Conservation (phyloP, 208 protist species). For the Angomonas desouzai region DNA sequence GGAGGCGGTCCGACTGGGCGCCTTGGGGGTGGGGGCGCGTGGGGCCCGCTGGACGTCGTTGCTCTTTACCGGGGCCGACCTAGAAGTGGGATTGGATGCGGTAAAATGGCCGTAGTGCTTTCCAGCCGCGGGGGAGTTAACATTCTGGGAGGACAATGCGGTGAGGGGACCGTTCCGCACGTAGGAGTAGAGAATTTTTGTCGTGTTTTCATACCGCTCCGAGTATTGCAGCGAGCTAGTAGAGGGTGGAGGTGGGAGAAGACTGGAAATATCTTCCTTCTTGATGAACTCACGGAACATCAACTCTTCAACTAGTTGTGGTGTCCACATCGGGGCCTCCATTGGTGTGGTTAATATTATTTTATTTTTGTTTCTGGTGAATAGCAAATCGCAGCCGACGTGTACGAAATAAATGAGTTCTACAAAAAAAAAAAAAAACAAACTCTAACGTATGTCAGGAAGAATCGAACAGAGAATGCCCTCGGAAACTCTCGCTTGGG, state of each 20-base stretch:
- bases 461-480: slow-evolving; percentile 6
- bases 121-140: slow-evolving; percentile 51
- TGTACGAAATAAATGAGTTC: slow-evolving; percentile 3
- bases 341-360: slow-evolving; percentile 12
- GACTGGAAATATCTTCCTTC: slow-evolving; percentile 67
- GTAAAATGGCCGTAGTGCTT: slow-evolving; percentile 22
- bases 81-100: slow-evolving; percentile 20
- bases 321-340: slow-evolving; percentile 51
- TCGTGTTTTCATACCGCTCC: slow-evolving; percentile 73
- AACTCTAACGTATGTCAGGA: slow-evolving; percentile 5
- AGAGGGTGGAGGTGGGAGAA: slow-evolving; percentile 61
- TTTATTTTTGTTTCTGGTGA: neutral
- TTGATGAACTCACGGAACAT: slow-evolving; percentile 88
- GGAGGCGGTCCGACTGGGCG: slow-evolving; percentile 11
- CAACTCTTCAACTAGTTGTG: slow-evolving; percentile 78
- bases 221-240: slow-evolving; percentile 47
- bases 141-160: slow-evolving; percentile 70
- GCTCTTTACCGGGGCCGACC: slow-evolving; percentile 17
- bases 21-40: slow-evolving; percentile 31
- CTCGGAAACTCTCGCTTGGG: too few species aligned
- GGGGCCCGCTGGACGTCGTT: slow-evolving; percentile 18
- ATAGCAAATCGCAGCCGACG: too few species aligned
- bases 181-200: slow-evolving; percentile 77
- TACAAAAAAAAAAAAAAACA: neutral
- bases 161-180: slow-evolving; percentile 77